Evolutionary conservation across 2,329 filamentous ascomycete species (phyloP), one percentile per base, ranked within the genome.

Genomic region (Stemphylium beticola): DNA sequence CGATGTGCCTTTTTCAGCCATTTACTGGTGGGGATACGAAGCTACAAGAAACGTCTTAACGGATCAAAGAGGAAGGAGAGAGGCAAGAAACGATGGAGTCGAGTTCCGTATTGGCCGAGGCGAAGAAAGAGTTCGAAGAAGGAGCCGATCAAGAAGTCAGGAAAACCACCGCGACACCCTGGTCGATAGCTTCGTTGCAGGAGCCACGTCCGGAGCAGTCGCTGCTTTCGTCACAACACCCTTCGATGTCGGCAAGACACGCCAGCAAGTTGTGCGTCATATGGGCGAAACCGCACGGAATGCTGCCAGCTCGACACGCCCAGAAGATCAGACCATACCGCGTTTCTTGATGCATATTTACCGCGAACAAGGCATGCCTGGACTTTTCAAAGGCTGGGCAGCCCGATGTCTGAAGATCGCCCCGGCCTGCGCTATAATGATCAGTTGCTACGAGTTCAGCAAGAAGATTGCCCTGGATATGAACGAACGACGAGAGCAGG

Each of bases 11-110:
- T 99, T 99, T 70, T 98, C 93, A 0, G 95, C 90, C 3, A 84
- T 99, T 39, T 99, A 99, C 79, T 99, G 95, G 95, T 96, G 90
- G 87, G 93, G 95, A 11, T 99, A 99, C 73, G 95, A 99, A 78
- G 87, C 85, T 15, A 87, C 93, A 50, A 87, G 92, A 48, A 86
- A 87, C 20, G 78, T 79, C 47, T 77, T 98, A 53, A 89, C 87
- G 1, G 87, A 93, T 64, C 77, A 85, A 43, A 87, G 92, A 41
- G 76, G 78, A 50, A 61, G 85, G 83, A 71, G 78, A 79, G 64
- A 67, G 17, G 67, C 69, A 38, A 66, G 67, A 56, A 51, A 65
- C 24, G 61, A 69, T 15, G 62, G 67, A 1, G 48, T 66, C 33
- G 72, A 76, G 32, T 74, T 75, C 52, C 67, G 66, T 26, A 55